A percentile compares a stretch with the other conserved stretches of the same genome.
phyloP scores from a whole-genome alignment of 2,329 filamentous ascomycete species.

The Cadophora sp. region DNA sequence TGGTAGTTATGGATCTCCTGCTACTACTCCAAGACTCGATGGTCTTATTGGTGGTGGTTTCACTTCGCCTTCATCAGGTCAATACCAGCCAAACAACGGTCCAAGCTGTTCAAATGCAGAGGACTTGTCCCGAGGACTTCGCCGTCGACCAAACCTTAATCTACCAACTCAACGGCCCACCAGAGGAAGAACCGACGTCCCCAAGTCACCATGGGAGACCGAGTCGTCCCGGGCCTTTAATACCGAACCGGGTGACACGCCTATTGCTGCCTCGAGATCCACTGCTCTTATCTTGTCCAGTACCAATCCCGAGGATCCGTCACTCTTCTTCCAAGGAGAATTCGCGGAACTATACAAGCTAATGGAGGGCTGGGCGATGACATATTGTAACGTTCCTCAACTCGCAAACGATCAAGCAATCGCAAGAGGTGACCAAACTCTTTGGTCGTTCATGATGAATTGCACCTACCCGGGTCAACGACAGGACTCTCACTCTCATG shows the following conservation, averaged over 20 bases:
- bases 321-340: constrained; percentile 24
- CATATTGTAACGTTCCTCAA: constrained; percentile 36
- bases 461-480: constrained; percentile 39
- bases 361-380: constrained; percentile 42
- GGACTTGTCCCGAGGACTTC: neutral
- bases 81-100: neutral
- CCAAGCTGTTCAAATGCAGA: neutral
- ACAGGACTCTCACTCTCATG: constrained; percentile 45
- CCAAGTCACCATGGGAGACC: neutral
- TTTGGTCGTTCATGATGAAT: constrained; percentile 49
- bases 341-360: constrained; percentile 34
- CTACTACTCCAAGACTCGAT: neutral
- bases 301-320: constrained; percentile 16
- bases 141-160: neutral
- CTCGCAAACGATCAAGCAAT: constrained; percentile 34
- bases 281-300: constrained; percentile 25
- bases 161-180: constrained; percentile 3
- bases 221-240: constrained; percentile 10
- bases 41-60: constrained; percentile 6
- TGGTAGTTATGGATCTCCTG: constrained; percentile 3
- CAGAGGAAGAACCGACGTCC: constrained; percentile 1
- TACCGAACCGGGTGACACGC: constrained; percentile 18
- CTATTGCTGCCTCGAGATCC: constrained; percentile 13
- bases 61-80: constrained; percentile 7
- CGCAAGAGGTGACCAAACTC: constrained; percentile 32